Evolutionary conservation across 2,329 filamentous ascomycete species (phyloP), one percentile per base, ranked within the genome.

Genomic region (Sporothrix dimorphospora): DNA sequence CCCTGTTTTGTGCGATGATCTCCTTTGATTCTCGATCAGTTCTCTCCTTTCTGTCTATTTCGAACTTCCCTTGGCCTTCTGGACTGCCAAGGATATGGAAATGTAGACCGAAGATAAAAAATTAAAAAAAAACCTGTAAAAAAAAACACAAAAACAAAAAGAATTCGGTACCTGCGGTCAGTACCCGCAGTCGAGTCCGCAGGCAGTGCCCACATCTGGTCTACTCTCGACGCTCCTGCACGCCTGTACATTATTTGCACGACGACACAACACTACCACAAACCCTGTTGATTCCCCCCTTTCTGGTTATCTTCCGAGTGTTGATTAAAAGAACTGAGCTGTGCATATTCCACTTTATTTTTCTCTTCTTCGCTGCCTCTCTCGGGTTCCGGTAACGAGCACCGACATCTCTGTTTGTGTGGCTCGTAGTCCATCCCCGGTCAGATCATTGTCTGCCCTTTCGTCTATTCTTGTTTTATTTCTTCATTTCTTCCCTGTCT

Each of bases 1-100:
- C 70, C 70, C 45, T 71, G 70, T 34, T 71, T 71, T 68, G 70
- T 71, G 34, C 53, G 12, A 53, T 9, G 3, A 19, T 66, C 14
- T 7, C 38, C 8, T 14, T 45, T 16, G n/a, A n/a, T 16, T 42
- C 27, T 42, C n/a, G 8, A 24, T 45, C 21, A 21, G 1, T n/a
- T 40, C n/a, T 38, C 59, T 14, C 34, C 12, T 3, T 45, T 6
- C 14, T 63, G 5, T 27, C 12, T 63, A 40, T 30, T 40, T 61
- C 19, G 30, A 61, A n/a, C n/a, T 1, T 27, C 38, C 27, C 27
- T 3, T 63, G 38, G 38, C 59, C n/a, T 42, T 40, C 19, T 21
- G 16, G 55, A 21, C 19, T 2, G 55, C 30, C 55, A 40, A 38
- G 19, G 30, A 19, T 19, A n/a, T 40, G 34, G 27, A 4, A 19